A percentile compares a stretch with the other conserved stretches of the same genome.
These are phyloP conservation scores for Actinidia polygama DNA, from an alignment of 179 eudicot species.

Conservation along the genomic window DNA sequence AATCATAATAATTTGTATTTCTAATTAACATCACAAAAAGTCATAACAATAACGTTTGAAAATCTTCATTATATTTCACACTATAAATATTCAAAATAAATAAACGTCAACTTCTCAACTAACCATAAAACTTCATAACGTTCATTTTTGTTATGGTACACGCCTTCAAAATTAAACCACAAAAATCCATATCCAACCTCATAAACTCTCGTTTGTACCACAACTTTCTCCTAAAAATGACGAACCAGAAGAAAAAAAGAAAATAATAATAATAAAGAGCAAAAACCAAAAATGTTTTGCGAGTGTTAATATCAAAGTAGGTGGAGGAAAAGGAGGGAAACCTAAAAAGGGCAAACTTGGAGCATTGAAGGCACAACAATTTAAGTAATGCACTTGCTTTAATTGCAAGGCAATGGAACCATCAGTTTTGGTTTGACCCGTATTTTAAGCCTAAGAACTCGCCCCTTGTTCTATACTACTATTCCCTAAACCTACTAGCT, in stretches of 20 bases:
- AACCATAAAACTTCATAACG: too few relatives aligned
- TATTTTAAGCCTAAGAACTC: constrained; percentile 35
- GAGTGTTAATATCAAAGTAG: constrained; percentile 23
- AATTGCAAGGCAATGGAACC: constrained; percentile 30
- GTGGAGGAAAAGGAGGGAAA: constrained; percentile 33
- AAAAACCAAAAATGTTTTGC: neutral
- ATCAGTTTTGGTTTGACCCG: constrained; percentile 46
- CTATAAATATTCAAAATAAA: too few relatives aligned
- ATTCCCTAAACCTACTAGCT: neutral
- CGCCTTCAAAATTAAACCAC: too few relatives aligned
- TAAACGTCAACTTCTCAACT: neutral
- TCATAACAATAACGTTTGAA: too few relatives aligned
- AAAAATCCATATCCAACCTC: too few relatives aligned
- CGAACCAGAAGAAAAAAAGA: too few relatives aligned
- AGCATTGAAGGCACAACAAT: constrained; percentile 19
- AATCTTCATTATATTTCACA: too few relatives aligned
- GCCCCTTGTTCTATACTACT: constrained; percentile 21
- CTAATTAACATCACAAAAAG: too few relatives aligned
- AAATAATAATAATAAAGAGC: neutral
- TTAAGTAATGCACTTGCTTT: constrained; percentile 24
- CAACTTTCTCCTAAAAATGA: too few relatives aligned
- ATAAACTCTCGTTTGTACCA: too few relatives aligned
- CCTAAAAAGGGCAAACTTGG: constrained; percentile 22
- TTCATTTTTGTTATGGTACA: too few relatives aligned
- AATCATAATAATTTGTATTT: too few relatives aligned